Evolutionary conservation across 345 rosid species (phyloP).

Genomic region (Garcia nutans): DNA sequence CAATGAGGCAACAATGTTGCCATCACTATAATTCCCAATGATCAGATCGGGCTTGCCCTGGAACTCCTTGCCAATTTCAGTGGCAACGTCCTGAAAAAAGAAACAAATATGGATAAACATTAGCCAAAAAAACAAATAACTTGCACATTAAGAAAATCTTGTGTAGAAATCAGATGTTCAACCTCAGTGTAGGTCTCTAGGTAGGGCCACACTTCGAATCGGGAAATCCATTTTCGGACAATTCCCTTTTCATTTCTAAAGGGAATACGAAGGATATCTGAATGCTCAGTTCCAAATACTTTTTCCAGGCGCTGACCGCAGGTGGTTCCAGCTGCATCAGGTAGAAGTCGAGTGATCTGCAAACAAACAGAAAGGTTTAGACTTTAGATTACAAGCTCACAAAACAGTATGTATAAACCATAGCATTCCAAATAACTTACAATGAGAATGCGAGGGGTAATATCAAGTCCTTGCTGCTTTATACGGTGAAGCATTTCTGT

Average conservation of each 20-base stretch:
- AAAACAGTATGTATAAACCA: neutral
- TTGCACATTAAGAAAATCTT: neutral
- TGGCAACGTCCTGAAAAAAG: slow-evolving; percentile 65
- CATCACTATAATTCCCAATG: slow-evolving; percentile 94
- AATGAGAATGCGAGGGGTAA: slow-evolving; percentile 80
- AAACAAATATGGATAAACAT: neutral
- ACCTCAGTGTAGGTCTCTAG: slow-evolving; percentile 91
- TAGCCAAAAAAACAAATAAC: neutral
- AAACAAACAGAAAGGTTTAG: neutral
- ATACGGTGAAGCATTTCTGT: slow-evolving; percentile 87
- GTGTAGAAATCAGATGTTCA: neutral
- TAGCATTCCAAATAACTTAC: slow-evolving; percentile 36
- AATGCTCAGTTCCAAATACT: slow-evolving; percentile 68
- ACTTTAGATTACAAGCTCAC: neutral
- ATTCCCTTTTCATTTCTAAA: slow-evolving; percentile 77
- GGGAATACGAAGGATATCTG: slow-evolving; percentile 87
- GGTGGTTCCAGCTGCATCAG: slow-evolving; percentile 91
- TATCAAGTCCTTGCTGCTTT: slow-evolving; percentile 84
- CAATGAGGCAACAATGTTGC: slow-evolving; percentile 89
- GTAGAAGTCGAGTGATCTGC: slow-evolving; percentile 84
- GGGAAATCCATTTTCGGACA: slow-evolving; percentile 83
- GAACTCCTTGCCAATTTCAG: slow-evolving; percentile 72
- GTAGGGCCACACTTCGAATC: slow-evolving; percentile 98
- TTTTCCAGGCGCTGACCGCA: slow-evolving; percentile 91
- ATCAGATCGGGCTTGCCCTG: slow-evolving; percentile 93